Evolutionary conservation across 148 eudicot genomes (phyloP).

Genomic region (Nyssa sinensis): DNA sequence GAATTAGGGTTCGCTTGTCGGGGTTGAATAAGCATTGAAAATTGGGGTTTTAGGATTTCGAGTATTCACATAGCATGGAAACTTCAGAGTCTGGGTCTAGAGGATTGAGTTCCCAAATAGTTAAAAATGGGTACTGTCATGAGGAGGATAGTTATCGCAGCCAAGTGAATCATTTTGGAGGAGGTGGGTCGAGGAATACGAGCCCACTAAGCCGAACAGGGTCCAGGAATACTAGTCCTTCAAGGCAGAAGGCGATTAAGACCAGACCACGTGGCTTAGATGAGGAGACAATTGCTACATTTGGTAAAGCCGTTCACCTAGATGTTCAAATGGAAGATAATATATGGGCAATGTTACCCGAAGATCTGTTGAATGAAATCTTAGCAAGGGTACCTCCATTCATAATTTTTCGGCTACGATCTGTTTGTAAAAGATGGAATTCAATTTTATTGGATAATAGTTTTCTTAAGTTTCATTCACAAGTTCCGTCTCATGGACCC

Average conservation of each 20-base stretch:
- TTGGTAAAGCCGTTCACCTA: conserved; percentile 49
- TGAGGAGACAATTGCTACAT: conserved; percentile 69
- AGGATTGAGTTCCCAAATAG: conserved; percentile 25
- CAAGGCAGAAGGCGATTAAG: conserved; percentile 71
- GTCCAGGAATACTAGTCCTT: conserved; percentile 87
- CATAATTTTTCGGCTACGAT: conserved; percentile 86
- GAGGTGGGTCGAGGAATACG: conserved; percentile 65
- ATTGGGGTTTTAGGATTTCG: background rate
- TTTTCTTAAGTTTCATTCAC: conserved; percentile 89
- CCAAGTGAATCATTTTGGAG: conserved; percentile 46
- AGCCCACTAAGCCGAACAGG: conserved; percentile 57
- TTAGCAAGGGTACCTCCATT: conserved; percentile 95
- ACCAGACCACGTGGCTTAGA: conserved; percentile 93
- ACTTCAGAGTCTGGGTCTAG: too few species aligned
- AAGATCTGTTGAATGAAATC: conserved; percentile 88
- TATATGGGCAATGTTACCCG: conserved; percentile 97
- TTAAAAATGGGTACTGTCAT: conserved; percentile 24
- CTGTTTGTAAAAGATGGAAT: conserved; percentile 96
- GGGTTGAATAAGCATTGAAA: background rate
- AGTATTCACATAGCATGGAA: background rate
- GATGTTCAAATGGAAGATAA: conserved; percentile 97
- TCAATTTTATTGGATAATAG: conserved; percentile 78
- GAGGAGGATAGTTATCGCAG: conserved; percentile 40
- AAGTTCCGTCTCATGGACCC: conserved; percentile 96
- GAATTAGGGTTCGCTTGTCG: background rate